Evolutionary conservation across 345 rosid genomes (phyloP), one percentile per base, ranked within the genome.

Genomic region (Stellera chamaejasme): DNA sequence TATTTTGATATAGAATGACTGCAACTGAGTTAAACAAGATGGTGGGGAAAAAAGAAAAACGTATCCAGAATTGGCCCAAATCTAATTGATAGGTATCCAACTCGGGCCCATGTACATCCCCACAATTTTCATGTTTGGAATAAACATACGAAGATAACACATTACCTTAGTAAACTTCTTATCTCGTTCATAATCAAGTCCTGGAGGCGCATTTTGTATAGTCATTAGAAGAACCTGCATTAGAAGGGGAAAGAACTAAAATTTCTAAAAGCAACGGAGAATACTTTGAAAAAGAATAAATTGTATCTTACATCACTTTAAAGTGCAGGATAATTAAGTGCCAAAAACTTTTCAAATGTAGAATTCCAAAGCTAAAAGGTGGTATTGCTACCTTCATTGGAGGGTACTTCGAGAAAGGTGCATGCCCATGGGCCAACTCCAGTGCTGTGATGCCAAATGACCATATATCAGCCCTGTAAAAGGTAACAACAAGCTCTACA

Each of bases 401-500:
- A 43, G 99, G 97, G 69, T 83, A 87, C 55, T 94, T 90, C 45
- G 99, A 94, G 73, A 94, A 90, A 27, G 99, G 99, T 52, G 99
- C 99, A 69, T 94, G 99, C 50, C 99, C 97, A 71, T 87, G 99
- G 49, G 99, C 99, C 85, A 94, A 70, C 74, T 94, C 99, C 60
- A 94, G 69, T 27, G 99, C 99, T 2, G 97, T 90, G 59, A 94
- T 94, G 62, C 99, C 99, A 65, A 94, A 83, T 41, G 99, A 94
- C 99, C 97, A 90, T 27, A 94, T 90, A 73, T 94, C 99, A 66
- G 99, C 99, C 89, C 99, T 94, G 86, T 13, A 14, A 42, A 68
- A 58, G 32, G 58, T 62, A 19, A 27, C 59, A 72, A 59, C 13
- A 19, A 19, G 23, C 23, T 19, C 23, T 19, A 32, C 39, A 32